Base-by-base conservation (phyloP, 306 rosid species). In the Vigna hirtella region DNA sequence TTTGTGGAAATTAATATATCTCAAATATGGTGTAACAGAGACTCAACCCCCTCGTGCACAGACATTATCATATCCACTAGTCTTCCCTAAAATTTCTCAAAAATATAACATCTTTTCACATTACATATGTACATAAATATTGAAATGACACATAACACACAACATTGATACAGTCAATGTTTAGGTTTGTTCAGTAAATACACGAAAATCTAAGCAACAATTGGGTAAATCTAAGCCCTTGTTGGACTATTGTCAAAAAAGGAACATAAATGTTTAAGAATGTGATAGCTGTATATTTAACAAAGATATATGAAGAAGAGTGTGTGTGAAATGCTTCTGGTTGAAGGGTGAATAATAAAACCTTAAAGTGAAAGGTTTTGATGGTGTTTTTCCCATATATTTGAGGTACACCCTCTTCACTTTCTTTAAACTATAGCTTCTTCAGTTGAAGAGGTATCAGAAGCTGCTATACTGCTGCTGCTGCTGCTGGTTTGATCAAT, bases 21-120 rank as follows among this genome's bases (percentile, higher is more conserved):
- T n/a, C 28, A 79, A 82, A 79, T 70, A 53, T 76, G 81, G 80
- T 76, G 77, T 83, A 78, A 83, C 69, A 47, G n/a, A 67, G 83
- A 82, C 77, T 86, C 86, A 65, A 42, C 73, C 78, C 80, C 82
- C 89, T 77, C 89, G 81, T 82, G 89, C 88, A 49, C 77, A 48
- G 66, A 78, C 47, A 66, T 66, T 40, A 73, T 72, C 11, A 42
- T 55, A 40, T 20, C 52, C 61, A 79, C 70, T 58, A 52, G 50
- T 72, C 76, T 24, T 83, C 51, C 6, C 24, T 22, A 76, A 14
- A 67, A 32, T 34, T 63, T 20, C 26, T 0, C 38, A 68, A 74
- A 42, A 48, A 52, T 26, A 22, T 56, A 53, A n/a, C 24, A 34
- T 45, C 59, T 64, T 71, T 40, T 15, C 55, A 24, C 61, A 61